Evolutionary conservation across 140 eudicot species (phyloP), one percentile per base, ranked within the genome.

Genomic region (Bidens hawaiensis): DNA sequence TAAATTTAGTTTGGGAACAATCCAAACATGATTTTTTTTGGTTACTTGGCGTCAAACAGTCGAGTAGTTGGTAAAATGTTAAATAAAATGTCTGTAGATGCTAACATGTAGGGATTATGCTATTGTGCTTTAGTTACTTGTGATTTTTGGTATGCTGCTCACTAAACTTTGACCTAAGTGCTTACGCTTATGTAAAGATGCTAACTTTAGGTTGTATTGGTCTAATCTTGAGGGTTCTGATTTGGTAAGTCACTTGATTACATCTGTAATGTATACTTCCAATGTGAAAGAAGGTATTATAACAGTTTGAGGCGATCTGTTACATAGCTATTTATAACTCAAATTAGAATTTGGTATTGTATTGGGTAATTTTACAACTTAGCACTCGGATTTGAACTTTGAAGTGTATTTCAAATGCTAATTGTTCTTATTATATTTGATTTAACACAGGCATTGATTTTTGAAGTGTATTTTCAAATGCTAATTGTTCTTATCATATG

Each of bases 391-490:
- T n/a, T n/a, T n/a, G n/a, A n/a, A n/a, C n/a, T 75, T 5, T 54
- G 38, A 40, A 26, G 22, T 49, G 47, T 18, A 25, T 52, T 63
- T 73, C 33, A 38, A 22, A 49, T 57, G 23, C 70, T 68, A 42
- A 73, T 46, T n/a, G 19, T 16, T 6, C 23, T 26, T n/a, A 11
- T 43, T n/a, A 34, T 30, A 21, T 38, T 38, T 78, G 16, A 25
- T n/a, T n/a, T 28, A 72, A 56, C 12, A 9, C 90, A 87, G 97
- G 90, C 48, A 60, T 82, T 71, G n/a, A n/a, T n/a, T n/a, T n/a
- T 5, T 54, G 38, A 40, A 26, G 22, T 49, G 47, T 18, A 25
- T 52, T 63, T 73, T n/a, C 33, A 38, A 22, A 49, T 57, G 23
- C 70, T 68, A 42, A 73, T 46, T n/a, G 19, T 16, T 6, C 23